Evolutionary conservation across 371 early-diverging fungal genomes (phyloP).

Genomic region (Mucor lusitanicus): DNA sequence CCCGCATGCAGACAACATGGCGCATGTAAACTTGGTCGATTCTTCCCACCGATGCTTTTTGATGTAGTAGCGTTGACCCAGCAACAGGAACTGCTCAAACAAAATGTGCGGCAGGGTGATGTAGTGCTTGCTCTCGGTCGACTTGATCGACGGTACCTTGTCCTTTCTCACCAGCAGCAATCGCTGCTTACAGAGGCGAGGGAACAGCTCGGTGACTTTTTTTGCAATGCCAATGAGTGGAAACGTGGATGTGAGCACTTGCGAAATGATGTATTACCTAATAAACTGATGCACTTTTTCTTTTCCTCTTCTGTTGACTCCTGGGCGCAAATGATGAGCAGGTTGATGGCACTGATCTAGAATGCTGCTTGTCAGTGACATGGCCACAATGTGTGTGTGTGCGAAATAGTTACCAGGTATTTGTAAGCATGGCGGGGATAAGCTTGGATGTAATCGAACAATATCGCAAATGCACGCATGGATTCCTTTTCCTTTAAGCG

Average conservation of each 20-base stretch:
- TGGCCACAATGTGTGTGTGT: neutral
- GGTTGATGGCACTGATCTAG: slow-evolving; percentile 43
- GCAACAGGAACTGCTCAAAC: slow-evolving; percentile 45
- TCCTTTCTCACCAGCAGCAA: slow-evolving; percentile 35
- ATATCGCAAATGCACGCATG: slow-evolving; percentile 35
- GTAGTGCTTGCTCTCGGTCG: slow-evolving; percentile 45
- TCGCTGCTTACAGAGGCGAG: slow-evolving; percentile 46
- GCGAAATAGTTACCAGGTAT: slow-evolving; percentile 31
- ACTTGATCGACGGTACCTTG: slow-evolving; percentile 36
- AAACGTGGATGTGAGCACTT: neutral
- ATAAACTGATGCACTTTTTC: slow-evolving; percentile 30
- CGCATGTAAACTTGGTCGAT: slow-evolving; percentile 37
- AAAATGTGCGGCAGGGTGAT: slow-evolving; percentile 39
- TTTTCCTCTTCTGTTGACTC: slow-evolving; percentile 30
- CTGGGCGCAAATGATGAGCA: slow-evolving; percentile 34
- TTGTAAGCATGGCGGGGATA: slow-evolving; percentile 53
- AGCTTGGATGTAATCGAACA: slow-evolving; percentile 46
- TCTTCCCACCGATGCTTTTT: slow-evolving; percentile 40
- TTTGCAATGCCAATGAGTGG: neutral
- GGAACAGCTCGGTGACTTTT: slow-evolving; percentile 43
- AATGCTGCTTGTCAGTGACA: neutral
- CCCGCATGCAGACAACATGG: slow-evolving; percentile 45
- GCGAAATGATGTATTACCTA: slow-evolving; percentile 6
- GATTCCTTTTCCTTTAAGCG: slow-evolving; percentile 38
- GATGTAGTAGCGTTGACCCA: slow-evolving; percentile 48